Evolutionary conservation across 768 basidiomycete genomes (phyloP), one percentile per base, ranked within the genome.

Genomic region (Sporobolomyces phaffii): DNA sequence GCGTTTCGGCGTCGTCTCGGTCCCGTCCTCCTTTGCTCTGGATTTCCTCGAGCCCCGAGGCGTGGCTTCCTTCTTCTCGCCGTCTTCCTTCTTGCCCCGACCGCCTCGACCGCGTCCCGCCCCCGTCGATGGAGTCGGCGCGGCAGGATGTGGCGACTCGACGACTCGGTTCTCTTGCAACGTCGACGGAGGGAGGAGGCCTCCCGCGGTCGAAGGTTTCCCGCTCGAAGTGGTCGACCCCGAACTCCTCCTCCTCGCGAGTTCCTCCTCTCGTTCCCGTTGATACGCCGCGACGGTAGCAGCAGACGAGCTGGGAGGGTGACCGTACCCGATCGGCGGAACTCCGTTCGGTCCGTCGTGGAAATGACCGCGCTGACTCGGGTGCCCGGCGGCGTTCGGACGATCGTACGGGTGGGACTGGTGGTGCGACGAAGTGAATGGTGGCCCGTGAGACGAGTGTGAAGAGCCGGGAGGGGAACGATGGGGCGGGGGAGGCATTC

Each of bases 11-110:
- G 64, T 68, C 29, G 64, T 65, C 54, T 60, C 64, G 5, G 63
- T 63, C 11, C 44, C 53, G 15, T 48, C 66, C 5, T 52, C 66
- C 10, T 29, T 53, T 10, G 49, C 45, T n/a, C 45, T 43, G 24
- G 66, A 44, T 29, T 56, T 63, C 11, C 62, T 28, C 65, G 24
- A 68, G 41, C n/a, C 67, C 51, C 61, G 54, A 13, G 54, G 24
- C 3, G 74, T 75, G 60, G 74, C 18, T 43, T 72, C 71, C 69
- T 69, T 72, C 74, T 69, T 69, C 67, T 73, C 61, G 33, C 64
- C 71, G 36, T 53, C 59, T 49, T 72, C 76, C 64, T 74, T 76
- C 69, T 71, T 64, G 50, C 41, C 36, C 60, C 58, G 20, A 3
- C 62, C 50, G 18, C 58, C 52, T 9, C 60, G 40, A 51, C 56